Evolutionary conservation across 192 early-diverging fungal species (phyloP).

Genomic region (Entrophospora sp.): DNA sequence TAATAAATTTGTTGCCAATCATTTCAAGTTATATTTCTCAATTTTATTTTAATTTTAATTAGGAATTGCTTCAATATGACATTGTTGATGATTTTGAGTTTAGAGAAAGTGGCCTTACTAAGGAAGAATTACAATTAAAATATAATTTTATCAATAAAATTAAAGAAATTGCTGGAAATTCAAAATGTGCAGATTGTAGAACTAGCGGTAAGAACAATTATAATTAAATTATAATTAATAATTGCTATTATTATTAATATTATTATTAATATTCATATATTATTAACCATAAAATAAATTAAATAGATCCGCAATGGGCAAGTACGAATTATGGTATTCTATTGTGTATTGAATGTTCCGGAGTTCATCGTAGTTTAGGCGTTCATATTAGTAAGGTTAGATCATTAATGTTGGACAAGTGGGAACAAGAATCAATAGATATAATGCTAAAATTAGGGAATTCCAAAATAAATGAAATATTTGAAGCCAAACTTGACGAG

Average conservation of each 20-base stretch:
- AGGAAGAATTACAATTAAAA: background rate
- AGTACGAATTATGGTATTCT: constrained; percentile 72
- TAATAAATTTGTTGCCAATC: too few relatives aligned
- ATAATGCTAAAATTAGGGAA: constrained; percentile 83
- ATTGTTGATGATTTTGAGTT: background rate
- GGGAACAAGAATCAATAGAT: constrained; percentile 67
- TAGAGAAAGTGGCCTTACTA: background rate
- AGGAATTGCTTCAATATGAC: background rate
- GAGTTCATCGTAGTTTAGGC: constrained; percentile 84
- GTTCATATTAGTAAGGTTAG: constrained; percentile 83
- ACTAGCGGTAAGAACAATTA: constrained; percentile 31
- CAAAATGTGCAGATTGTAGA: constrained; percentile 47
- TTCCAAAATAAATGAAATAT: constrained; percentile 56
- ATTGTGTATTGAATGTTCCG: constrained; percentile 84
- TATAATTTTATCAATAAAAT: constrained; percentile 7
- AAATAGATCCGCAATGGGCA: constrained; percentile 79
- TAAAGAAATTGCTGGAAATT: constrained; percentile 42
- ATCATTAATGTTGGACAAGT: constrained; percentile 75
- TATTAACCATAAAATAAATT: background rate
- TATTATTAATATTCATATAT: background rate
- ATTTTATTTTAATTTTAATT: too few relatives aligned
- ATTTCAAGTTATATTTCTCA: too few relatives aligned
- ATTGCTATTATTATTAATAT: background rate
- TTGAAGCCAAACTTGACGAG: constrained; percentile 35
- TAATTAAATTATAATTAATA: background rate